phyloP scores from a whole-genome alignment of 345 rosid species.

The Arabis hirsuta region DNA sequence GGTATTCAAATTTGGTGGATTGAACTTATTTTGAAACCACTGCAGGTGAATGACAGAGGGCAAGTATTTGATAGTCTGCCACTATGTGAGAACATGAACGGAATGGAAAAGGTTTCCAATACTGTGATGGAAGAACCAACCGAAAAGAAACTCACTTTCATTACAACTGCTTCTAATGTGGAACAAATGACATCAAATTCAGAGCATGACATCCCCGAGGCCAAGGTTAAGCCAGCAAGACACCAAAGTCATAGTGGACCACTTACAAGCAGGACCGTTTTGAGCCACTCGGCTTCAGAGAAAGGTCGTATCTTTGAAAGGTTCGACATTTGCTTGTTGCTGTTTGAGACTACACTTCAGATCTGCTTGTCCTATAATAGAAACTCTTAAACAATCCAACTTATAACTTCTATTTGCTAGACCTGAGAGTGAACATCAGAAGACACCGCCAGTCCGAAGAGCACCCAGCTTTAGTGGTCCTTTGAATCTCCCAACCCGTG shows the following conservation, averaged over 20 bases:
- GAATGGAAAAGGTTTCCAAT: constrained; percentile 58
- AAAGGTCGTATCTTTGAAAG: constrained; percentile 61
- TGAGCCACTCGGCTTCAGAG: constrained; percentile 65
- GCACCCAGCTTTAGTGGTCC: constrained; percentile 98
- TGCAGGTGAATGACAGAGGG: constrained; percentile 47
- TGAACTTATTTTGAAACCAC: constrained; percentile 39
- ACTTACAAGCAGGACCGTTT: constrained; percentile 61
- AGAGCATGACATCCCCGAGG: constrained; percentile 53
- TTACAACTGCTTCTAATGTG: constrained; percentile 52
- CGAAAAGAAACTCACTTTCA: constrained; percentile 48
- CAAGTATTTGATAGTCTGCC: constrained; percentile 44
- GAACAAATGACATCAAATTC: constrained; percentile 56
- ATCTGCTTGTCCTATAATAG: constrained; percentile 22
- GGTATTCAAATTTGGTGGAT: constrained; percentile 41
- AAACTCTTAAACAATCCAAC: constrained; percentile 3
- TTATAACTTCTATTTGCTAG: constrained; percentile 45
- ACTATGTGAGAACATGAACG: constrained; percentile 47
- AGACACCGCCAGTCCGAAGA: constrained; percentile 49
- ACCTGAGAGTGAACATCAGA: constrained; percentile 60
- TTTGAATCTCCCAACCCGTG: constrained; percentile 87
- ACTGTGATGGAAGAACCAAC: constrained; percentile 50
- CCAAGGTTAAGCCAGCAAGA: constrained; percentile 59
- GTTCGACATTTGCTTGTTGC: constrained; percentile 45
- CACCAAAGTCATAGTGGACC: constrained; percentile 95
- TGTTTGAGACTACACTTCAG: constrained; percentile 22